phyloP scores from a whole-genome alignment of 1,284 basidiomycete species.

The Grifola frondosa region DNA sequence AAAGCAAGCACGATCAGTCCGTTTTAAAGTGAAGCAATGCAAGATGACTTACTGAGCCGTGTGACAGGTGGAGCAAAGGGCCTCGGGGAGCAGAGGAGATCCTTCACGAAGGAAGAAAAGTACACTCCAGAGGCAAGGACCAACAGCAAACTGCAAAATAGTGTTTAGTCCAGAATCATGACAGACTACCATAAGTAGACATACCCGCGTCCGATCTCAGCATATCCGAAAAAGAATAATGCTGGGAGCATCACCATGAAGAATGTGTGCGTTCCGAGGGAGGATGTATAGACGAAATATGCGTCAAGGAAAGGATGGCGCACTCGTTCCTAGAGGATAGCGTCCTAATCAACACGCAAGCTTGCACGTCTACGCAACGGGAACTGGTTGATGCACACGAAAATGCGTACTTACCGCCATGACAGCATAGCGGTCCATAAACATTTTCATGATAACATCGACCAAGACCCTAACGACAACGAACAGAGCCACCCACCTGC shows the following conservation, averaged over 20 bases:
- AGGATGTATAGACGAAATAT: conserved; percentile 90
- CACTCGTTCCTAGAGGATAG: conserved; percentile 57
- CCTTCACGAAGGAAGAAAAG: conserved; percentile 82
- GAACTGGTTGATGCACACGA: too few relatives aligned
- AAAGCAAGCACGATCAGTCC: not conserved
- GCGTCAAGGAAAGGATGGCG: conserved; percentile 75
- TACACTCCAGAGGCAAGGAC: conserved; percentile 85
- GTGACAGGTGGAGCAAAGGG: conserved; percentile 91
- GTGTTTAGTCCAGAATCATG: not conserved
- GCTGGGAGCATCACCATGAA: conserved; percentile 90
- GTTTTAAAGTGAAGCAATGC: not conserved
- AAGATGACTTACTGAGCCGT: conserved; percentile 66
- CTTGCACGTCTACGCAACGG: too few relatives aligned
- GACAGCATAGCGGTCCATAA: too few relatives aligned
- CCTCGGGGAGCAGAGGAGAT: conserved; percentile 87
- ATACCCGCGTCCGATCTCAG: conserved; percentile 72
- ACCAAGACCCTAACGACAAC: not conserved
- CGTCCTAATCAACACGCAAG: too few relatives aligned
- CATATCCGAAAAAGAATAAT: conserved; percentile 85
- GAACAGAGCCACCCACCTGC: conserved; percentile 71
- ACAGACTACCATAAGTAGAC: conserved; percentile 27
- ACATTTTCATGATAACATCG: not conserved
- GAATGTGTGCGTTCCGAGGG: conserved; percentile 91
- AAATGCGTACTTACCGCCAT: too few relatives aligned
- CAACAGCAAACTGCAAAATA: conserved; percentile 56